Evolutionary conservation across 371 early-diverging fungal genomes (phyloP).

Genomic region (Saksenaea vasiformis): DNA sequence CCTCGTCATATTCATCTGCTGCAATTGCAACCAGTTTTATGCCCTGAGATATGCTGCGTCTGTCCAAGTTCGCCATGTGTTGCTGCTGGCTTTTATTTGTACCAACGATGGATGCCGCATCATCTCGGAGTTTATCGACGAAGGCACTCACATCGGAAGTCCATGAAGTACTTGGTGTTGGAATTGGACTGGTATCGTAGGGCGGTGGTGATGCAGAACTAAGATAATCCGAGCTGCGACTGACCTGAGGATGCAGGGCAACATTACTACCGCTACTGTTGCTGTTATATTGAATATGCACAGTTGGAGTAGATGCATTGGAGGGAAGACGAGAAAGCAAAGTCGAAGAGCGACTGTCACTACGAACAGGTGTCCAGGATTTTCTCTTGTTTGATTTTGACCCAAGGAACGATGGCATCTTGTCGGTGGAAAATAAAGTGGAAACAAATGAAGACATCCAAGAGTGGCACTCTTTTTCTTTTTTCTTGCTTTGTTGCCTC

Average conservation of each 20-base stretch:
- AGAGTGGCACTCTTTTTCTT: neutral
- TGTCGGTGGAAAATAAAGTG: neutral
- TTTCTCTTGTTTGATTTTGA: slow-evolving; percentile 2
- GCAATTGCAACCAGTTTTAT: slow-evolving; percentile 58
- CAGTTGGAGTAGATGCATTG: slow-evolving; percentile 22
- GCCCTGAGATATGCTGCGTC: slow-evolving; percentile 31
- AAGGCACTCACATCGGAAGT: slow-evolving; percentile 25
- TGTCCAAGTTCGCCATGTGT: slow-evolving; percentile 10
- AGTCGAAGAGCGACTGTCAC: neutral
- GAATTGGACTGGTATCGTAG: slow-evolving; percentile 6
- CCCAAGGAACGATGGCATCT: slow-evolving; percentile 1
- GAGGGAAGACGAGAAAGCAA: slow-evolving; percentile 18
- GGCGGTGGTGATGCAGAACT: slow-evolving; percentile 12
- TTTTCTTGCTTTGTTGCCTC: neutral
- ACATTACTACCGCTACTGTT: slow-evolving; percentile 3
- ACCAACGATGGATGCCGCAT: neutral
- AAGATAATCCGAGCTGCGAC: slow-evolving; percentile 14
- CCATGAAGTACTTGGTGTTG: slow-evolving; percentile 3
- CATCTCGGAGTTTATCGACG: slow-evolving; percentile 34
- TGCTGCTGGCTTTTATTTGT: neutral
- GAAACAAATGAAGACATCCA: slow-evolving; percentile 1
- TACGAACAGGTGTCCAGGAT: neutral
- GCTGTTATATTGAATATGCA: slow-evolving; percentile 1
- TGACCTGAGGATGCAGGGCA: slow-evolving; percentile 12
- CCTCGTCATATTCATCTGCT: slow-evolving; percentile 56